Base-by-base conservation (phyloP, 1,139 yeast species). In the Nakaseomyces delphensis region DNA sequence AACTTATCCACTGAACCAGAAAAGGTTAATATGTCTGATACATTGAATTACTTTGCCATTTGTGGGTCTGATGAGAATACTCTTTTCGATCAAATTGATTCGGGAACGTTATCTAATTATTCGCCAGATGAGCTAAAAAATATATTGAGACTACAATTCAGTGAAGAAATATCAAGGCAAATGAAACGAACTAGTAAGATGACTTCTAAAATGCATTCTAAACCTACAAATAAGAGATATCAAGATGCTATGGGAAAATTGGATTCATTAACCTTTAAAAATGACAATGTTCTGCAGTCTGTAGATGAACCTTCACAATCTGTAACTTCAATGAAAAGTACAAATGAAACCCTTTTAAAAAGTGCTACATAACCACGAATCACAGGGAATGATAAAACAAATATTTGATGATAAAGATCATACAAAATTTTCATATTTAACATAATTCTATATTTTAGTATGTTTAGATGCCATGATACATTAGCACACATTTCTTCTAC, bases 21-120 rank as follows among this genome's bases (percentile, higher is more conserved):
- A 40, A 65, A 67, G n/a, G 77, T 81, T 6, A 76, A 78, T 49
- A 80, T 83, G 62, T 62, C 72, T 15, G 64, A 68, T 33, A 72
- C 85, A 0, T 64, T 81, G 4, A 61, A 66, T 8, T 84, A 78
- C 61, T 84, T 77, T 57, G 77, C 77, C 37, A 55, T 76, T 54
- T 56, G 60, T 36, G 54, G 53, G 2, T 38, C 51, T 9, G 49
- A 50, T 38, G 63, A 57, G 38, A 43, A 38, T 4, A 40, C 44
- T 3, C 43, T 60, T 5, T 47, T 59, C 14, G 41, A 51, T 18
- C 46, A 48, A 36, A 70, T 75, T 11, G 50, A 56, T 27, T 45
- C 51, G 5, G 55, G 57, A 0, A 47, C 50, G 25, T 49, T 63
- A 10, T 60, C 60, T 2, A 72, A 69, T 38, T 52, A 46, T 16